phyloP scores from a whole-genome alignment of 495 filamentous ascomycete genomes.

The Articulospora tetracladia region DNA sequence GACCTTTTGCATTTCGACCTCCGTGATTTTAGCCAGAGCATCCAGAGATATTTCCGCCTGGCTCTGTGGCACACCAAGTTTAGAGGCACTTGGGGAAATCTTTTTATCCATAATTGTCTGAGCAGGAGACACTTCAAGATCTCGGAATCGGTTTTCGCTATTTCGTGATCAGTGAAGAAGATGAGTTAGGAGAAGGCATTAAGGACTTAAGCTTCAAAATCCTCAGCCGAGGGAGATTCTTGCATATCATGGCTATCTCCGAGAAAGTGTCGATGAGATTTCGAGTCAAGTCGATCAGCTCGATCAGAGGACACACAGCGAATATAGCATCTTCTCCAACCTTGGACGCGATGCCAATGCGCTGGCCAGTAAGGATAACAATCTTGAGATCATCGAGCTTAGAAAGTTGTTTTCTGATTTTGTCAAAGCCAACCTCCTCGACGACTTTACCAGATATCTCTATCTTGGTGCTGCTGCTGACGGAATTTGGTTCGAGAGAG shows the following conservation, averaged over 20 bases:
- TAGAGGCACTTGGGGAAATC: constrained; percentile 23
- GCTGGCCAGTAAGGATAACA: constrained; percentile 74
- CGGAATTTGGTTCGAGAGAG: constrained; percentile 26
- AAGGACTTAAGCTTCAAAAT: constrained; percentile 52
- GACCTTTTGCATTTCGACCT: constrained; percentile 69
- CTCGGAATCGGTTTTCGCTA: constrained; percentile 74
- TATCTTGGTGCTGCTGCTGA: constrained; percentile 39
- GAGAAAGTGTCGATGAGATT: constrained; percentile 70
- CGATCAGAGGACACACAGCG: constrained; percentile 58
- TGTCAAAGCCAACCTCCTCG: constrained; percentile 95
- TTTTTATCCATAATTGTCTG: constrained; percentile 23
- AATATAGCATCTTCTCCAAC: constrained; percentile 31
- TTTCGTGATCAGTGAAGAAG: constrained; percentile 10
- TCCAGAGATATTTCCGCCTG: constrained; percentile 12
- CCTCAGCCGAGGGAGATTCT: constrained; percentile 55
- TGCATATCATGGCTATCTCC: constrained; percentile 66
- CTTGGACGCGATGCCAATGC: constrained; percentile 46
- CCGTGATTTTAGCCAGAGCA: constrained; percentile 54
- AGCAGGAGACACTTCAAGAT: constrained; percentile 16
- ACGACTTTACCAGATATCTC: constrained; percentile 80
- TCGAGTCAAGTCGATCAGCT: constrained; percentile 80
- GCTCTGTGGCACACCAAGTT: neutral
- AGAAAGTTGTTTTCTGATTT: constrained; percentile 76
- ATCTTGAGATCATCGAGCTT: constrained; percentile 72
- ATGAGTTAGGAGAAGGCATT: neutral